Evolutionary conservation across 805 yeast species (phyloP).

Genomic region (Yarrowia divulgata): DNA sequence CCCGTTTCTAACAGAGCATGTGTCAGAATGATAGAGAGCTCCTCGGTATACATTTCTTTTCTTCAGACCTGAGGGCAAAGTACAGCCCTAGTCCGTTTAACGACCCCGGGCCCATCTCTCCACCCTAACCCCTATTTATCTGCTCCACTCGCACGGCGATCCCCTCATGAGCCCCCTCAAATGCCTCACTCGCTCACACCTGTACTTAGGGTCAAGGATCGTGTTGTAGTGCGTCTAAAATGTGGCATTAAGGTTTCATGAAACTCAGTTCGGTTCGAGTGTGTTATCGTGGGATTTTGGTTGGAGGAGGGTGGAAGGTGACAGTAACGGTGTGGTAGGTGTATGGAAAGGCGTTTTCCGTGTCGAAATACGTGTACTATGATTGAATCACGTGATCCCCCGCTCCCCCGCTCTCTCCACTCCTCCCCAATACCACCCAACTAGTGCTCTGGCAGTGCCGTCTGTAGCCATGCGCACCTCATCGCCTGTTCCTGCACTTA

Average conservation of each 20-base stretch:
- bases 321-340: neutral
- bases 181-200: slow-evolving; percentile 37
- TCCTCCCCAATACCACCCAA: neutral
- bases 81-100: too few relatives aligned
- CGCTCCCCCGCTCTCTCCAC: too few relatives aligned
- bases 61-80: too few relatives aligned
- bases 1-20: neutral
- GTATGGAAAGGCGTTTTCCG: neutral
- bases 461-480: slow-evolving; percentile 29
- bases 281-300: slow-evolving; percentile 30
- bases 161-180: neutral
- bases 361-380: neutral
- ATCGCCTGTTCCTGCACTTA: slow-evolving; percentile 40
- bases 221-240: slow-evolving; percentile 17
- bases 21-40: neutral
- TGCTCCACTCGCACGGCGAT: neutral
- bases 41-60: too few relatives aligned
- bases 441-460: slow-evolving; percentile 6
- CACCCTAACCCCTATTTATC: neutral
- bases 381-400: neutral
- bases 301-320: neutral
- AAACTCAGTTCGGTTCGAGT: neutral
- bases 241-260: neutral
- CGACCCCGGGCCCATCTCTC: neutral
- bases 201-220: slow-evolving; percentile 38